phyloP scores from a whole-genome alignment of 345 rosid genomes.

The Eucalyptus pauciflora region DNA sequence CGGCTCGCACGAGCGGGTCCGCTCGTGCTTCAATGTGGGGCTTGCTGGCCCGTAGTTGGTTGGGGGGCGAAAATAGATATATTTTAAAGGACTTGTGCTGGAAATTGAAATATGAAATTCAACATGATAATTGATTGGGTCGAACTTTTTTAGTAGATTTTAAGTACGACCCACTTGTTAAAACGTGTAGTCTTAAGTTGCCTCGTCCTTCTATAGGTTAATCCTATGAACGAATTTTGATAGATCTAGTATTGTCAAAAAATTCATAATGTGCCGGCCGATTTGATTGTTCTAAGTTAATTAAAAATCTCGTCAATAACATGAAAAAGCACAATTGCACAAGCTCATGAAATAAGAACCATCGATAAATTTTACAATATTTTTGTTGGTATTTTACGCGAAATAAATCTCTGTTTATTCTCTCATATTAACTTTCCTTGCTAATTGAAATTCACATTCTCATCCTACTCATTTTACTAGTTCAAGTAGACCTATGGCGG shows the following conservation, averaged over 20 bases:
- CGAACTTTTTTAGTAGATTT: neutral
- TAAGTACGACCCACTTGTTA: neutral
- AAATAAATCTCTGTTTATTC: accelerated
- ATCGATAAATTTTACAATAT: neutral
- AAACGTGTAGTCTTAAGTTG: neutral
- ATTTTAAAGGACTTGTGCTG: neutral
- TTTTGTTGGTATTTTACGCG: accelerated
- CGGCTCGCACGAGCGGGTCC: neutral
- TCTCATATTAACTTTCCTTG: neutral
- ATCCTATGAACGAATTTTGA: neutral
- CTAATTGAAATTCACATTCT: neutral
- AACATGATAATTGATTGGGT: neutral
- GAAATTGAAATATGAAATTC: neutral
- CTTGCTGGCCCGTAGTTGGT: neutral
- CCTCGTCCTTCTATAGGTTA: neutral
- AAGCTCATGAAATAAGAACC: neutral
- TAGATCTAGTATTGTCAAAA: neutral
- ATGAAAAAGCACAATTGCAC: neutral
- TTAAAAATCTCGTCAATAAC: accelerated
- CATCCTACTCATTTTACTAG: neutral
- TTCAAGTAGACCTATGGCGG: neutral
- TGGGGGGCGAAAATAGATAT: neutral
- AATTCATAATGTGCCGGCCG: accelerated
- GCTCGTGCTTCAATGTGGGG: neutral
- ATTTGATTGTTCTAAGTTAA: neutral